phyloP scores from a whole-genome alignment of 306 rosid species.

The Adenanthera pavonina region DNA sequence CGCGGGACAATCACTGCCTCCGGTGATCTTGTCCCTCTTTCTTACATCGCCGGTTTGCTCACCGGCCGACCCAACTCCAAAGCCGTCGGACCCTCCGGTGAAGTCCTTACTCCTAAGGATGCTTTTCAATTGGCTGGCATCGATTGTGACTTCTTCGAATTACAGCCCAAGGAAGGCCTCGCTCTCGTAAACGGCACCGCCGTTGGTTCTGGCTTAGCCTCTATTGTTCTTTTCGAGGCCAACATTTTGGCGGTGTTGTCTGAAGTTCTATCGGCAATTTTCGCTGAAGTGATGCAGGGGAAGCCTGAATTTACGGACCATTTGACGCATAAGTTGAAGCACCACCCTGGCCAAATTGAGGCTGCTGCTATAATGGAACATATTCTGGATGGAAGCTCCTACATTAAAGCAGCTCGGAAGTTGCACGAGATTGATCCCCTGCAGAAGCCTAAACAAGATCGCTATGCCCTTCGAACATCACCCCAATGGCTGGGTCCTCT shows the following conservation, averaged over 20 bases:
- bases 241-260: constrained; percentile 68
- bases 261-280: constrained; percentile 76
- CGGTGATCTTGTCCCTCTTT: constrained; percentile 88
- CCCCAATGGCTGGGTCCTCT: constrained; percentile 97
- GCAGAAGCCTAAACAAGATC: constrained; percentile 87
- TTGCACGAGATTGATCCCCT: constrained; percentile 82
- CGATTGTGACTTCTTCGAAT: constrained; percentile 70
- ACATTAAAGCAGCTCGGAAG: constrained; percentile 69
- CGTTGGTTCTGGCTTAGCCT: constrained; percentile 90
- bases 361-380: constrained; percentile 98
- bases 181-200: constrained; percentile 96
- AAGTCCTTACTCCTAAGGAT: constrained; percentile 58
- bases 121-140: constrained; percentile 67
- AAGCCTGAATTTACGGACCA: constrained; percentile 93
- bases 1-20: constrained; percentile 88
- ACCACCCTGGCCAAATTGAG: constrained; percentile 95
- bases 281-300: constrained; percentile 90
- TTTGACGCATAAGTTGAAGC: constrained; percentile 86
- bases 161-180: constrained; percentile 93
- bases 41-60: constrained; percentile 84
- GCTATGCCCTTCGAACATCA: constrained; percentile 86
- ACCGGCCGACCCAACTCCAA: constrained; percentile 83
- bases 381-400: constrained; percentile 83
- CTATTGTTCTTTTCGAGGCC: constrained; percentile 83
- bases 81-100: constrained; percentile 71